phyloP scores from a whole-genome alignment of 164 flowering plant species.

The Stephania japonica region DNA sequence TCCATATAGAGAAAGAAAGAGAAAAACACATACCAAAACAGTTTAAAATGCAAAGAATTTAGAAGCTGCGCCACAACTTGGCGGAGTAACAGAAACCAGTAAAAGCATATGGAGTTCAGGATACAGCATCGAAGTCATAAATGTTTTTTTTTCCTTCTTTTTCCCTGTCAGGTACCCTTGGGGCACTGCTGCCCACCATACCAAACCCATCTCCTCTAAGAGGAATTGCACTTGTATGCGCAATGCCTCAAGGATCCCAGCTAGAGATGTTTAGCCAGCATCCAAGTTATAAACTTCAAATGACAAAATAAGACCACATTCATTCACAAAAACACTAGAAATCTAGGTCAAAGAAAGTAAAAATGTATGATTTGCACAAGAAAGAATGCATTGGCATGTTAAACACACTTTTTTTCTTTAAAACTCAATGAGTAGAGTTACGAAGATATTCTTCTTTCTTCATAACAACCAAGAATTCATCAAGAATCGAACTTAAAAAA shows the following conservation, averaged over 20 bases:
- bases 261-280: background rate
- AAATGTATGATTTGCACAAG: background rate
- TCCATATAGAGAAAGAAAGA: background rate
- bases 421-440: background rate
- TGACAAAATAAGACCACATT: background rate
- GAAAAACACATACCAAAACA: constrained; percentile 51
- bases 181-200: too few relatives aligned
- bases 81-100: background rate
- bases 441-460: background rate
- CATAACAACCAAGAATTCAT: background rate
- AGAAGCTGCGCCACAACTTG: background rate
- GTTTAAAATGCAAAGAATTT: background rate
- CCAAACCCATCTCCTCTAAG: too few relatives aligned
- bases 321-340: background rate
- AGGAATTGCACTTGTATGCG: too few relatives aligned
- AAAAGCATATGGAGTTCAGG: background rate
- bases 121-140: background rate
- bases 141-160: too few relatives aligned
- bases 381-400: background rate
- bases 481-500: background rate
- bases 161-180: too few relatives aligned
- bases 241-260: too few relatives aligned
- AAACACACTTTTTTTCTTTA: background rate
- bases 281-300: background rate
- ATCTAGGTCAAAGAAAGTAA: background rate